A percentile compares a stretch with the other conserved stretches of the same genome.
Evolutionary conservation across 352 stramenopile species (phyloP).

Genomic region (Aphanomyces astaci): DNA sequence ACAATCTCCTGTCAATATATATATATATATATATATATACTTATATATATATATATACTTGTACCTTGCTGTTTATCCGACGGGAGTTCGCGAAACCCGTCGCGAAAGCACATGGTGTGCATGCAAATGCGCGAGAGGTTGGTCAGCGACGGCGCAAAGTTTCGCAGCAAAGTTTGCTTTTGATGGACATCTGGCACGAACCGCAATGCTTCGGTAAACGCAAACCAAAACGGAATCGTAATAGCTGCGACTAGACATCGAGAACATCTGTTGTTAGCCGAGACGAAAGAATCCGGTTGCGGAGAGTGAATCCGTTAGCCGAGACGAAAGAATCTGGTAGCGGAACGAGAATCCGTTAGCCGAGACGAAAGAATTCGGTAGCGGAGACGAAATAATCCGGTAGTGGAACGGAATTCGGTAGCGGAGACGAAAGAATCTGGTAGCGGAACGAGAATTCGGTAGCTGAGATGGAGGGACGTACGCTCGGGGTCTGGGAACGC

Average conservation of each 20-base stretch:
- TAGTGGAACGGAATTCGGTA: too few species aligned
- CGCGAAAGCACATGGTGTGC: slow-evolving; percentile 71
- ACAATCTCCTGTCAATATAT: background rate
- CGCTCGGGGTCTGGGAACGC: slow-evolving; percentile 60
- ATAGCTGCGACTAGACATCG: slow-evolving; percentile 49
- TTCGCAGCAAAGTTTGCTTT: slow-evolving; percentile 29
- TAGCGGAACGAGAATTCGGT: too few species aligned
- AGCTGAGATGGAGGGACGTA: slow-evolving; percentile 9
- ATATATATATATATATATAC: too few species aligned
- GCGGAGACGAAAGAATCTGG: too few species aligned
- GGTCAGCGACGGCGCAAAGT: slow-evolving; percentile 46
- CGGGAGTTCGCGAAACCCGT: slow-evolving; percentile 54
- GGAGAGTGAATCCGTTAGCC: too few species aligned
- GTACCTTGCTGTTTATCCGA: slow-evolving; percentile 54
- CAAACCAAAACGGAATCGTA: slow-evolving; percentile 80
- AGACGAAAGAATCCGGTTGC: too few species aligned
- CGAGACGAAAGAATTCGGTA: too few species aligned
- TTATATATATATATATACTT: too few species aligned
- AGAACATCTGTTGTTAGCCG: background rate
- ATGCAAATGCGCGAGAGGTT: slow-evolving; percentile 63
- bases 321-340: too few species aligned
- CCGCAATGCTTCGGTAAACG: slow-evolving; percentile 44
- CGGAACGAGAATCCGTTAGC: too few species aligned
- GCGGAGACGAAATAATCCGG: too few species aligned
- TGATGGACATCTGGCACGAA: slow-evolving; percentile 20